These are phyloP conservation scores for Aspergillus sp. DNA, from an alignment of 2,329 filamentous ascomycete genomes.

Conservation along the genomic window DNA sequence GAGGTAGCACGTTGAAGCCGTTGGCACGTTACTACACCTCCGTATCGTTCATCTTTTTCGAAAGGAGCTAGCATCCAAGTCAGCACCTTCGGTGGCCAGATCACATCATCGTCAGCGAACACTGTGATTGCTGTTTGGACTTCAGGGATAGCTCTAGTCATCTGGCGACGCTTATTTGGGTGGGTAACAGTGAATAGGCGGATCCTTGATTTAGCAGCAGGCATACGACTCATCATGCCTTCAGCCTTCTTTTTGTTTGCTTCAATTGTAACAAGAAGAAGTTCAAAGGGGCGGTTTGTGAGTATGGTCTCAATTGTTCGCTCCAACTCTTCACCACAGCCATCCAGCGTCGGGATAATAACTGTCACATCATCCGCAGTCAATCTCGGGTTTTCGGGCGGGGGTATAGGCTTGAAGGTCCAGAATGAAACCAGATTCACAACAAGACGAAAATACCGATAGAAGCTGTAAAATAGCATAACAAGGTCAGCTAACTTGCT, in stretches of 20 bases:
- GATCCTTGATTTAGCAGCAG: constrained; percentile 64
- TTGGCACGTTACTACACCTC: constrained; percentile 91
- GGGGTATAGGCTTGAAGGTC: constrained; percentile 80
- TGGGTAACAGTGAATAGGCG: constrained; percentile 75
- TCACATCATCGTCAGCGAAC: constrained; percentile 94
- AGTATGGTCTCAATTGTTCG: constrained; percentile 67
- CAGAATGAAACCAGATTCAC: constrained; percentile 85
- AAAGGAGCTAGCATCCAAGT: constrained; percentile 93
- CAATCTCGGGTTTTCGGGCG: constrained; percentile 76
- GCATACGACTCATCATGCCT: constrained; percentile 57
- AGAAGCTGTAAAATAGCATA: constrained; percentile 59
- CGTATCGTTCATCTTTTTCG: constrained; percentile 72
- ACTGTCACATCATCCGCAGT: constrained; percentile 85
- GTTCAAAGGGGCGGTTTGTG: constrained; percentile 58
- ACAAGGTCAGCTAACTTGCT: constrained; percentile 12
- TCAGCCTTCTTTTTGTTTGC: constrained; percentile 71
- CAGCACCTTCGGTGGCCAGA: constrained; percentile 81
- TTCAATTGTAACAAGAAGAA: constrained; percentile 85
- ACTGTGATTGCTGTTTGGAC: constrained; percentile 82
- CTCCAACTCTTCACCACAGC: constrained; percentile 77
- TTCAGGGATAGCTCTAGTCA: constrained; percentile 84
- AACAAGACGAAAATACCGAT: constrained; percentile 82
- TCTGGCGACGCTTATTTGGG: constrained; percentile 93
- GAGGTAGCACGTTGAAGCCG: constrained; percentile 70
- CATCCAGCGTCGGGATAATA: constrained; percentile 89